These are phyloP conservation scores for Penicillium sp. DNA, from an alignment of 2,329 filamentous ascomycete genomes.

Conservation along the genomic window DNA sequence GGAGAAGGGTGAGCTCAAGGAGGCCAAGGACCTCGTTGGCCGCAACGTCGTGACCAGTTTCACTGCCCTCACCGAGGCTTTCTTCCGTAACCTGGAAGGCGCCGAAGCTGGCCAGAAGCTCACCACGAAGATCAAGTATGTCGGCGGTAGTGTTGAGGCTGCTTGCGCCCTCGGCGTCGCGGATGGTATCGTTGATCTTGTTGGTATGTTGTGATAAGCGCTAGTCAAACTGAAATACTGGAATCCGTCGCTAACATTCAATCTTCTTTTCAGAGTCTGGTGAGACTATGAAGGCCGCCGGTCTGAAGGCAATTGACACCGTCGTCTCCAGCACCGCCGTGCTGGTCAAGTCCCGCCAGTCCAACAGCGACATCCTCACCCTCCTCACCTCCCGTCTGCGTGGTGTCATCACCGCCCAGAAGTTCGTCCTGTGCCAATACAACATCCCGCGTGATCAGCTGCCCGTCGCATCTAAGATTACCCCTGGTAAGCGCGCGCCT, in stretches of 20 bases:
- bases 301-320: constrained; percentile 90
- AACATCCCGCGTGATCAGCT: constrained; percentile 77
- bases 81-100: constrained; percentile 77
- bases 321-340: constrained; percentile 85
- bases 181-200: constrained; percentile 95
- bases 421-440: constrained; percentile 93
- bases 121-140: constrained; percentile 85
- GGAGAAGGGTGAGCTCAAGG: constrained; percentile 70
- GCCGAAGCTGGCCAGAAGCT: constrained; percentile 42
- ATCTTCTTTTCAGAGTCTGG: constrained; percentile 69
- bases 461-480: constrained; percentile 68
- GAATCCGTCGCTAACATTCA: neutral
- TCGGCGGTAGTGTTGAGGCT: constrained; percentile 95
- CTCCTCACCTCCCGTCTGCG: constrained; percentile 83
- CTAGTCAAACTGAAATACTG: neutral
- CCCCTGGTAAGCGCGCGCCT: constrained; percentile 88
- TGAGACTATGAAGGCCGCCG: constrained; percentile 96
- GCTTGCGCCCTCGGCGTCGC: constrained; percentile 94
- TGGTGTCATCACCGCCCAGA: constrained; percentile 93
- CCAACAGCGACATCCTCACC: constrained; percentile 78
- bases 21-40: constrained; percentile 76
- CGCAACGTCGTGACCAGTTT: constrained; percentile 97
- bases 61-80: constrained; percentile 75
- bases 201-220: constrained; percentile 62
- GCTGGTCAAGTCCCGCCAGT: constrained; percentile 83